phyloP scores from a whole-genome alignment of 305 asterid genomes.

The Fraxinus angustifolia region DNA sequence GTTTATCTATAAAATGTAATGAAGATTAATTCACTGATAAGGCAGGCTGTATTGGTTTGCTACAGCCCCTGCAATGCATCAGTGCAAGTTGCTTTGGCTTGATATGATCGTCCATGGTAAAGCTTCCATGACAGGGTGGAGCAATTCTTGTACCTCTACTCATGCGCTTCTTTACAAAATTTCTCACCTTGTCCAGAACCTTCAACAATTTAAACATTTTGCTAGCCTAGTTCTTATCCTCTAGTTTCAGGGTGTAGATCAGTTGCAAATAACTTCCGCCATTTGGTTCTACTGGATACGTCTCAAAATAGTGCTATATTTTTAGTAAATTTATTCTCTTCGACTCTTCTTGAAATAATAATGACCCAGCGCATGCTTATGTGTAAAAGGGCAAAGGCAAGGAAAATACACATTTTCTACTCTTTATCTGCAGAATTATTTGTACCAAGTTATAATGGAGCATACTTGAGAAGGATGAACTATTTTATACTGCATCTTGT shows the following conservation, averaged over 20 bases:
- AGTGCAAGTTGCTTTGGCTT: background rate
- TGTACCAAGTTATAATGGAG: background rate
- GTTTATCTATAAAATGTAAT: background rate
- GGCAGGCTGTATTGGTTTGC: background rate
- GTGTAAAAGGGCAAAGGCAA: background rate
- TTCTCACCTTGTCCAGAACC: background rate
- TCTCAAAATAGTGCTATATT: background rate
- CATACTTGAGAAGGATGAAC: background rate
- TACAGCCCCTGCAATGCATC: background rate
- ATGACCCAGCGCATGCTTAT: background rate
- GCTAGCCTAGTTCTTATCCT: background rate
- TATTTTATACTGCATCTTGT: background rate
- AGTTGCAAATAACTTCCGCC: background rate
- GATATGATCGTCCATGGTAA: background rate
- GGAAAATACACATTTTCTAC: background rate
- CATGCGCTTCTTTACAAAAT: background rate
- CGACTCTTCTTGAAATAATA: background rate
- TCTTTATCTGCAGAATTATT: background rate
- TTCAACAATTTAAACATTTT: background rate
- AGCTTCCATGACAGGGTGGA: background rate
- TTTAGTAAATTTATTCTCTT: background rate
- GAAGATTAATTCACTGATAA: constrained; percentile 1
- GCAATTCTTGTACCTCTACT: background rate
- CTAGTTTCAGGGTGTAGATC: background rate
- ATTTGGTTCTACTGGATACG: background rate